These are phyloP conservation scores for Claviceps sp. DNA, from an alignment of 2,329 filamentous ascomycete species.

Conservation along the genomic window DNA sequence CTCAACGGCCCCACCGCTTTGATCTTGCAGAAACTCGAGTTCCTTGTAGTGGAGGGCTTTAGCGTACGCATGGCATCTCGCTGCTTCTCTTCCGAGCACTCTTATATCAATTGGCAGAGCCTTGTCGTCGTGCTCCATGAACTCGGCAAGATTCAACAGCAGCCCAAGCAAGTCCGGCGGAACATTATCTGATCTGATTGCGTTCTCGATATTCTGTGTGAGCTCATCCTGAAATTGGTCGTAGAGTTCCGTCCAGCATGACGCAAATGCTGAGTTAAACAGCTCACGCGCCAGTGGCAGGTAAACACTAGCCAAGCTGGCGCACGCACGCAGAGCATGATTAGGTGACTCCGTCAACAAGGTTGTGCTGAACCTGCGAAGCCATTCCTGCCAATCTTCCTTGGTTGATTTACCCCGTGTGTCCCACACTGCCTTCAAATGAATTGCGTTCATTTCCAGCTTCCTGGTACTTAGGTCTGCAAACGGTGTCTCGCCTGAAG, in stretches of 20 bases:
- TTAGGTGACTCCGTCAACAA: conserved; percentile 91
- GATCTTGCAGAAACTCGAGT: conserved; percentile 93
- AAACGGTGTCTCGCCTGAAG: conserved; percentile 66
- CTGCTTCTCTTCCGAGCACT: conserved; percentile 85
- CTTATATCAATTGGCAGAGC: conserved; percentile 94
- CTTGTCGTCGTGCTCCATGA: conserved; percentile 99
- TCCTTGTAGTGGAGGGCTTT: conserved; percentile 99
- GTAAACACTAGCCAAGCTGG: conserved; percentile 80
- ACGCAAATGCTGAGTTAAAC: conserved; percentile 98
- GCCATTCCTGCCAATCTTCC: conserved; percentile 99
- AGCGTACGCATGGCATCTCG: conserved; percentile 92
- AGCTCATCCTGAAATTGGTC: conserved; percentile 95
- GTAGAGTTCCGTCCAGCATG: conserved; percentile 96
- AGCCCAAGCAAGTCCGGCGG: conserved; percentile 91
- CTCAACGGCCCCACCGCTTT: conserved; percentile 89
- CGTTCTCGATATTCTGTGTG: conserved; percentile 88
- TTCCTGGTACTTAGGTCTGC: conserved; percentile 85
- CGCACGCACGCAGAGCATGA: conserved; percentile 85
- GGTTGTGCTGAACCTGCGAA: conserved; percentile 90
- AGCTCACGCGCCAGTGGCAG: conserved; percentile 81
- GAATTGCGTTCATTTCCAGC: conserved; percentile 91
- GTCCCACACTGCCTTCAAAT: conserved; percentile 94
- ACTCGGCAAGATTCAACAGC: conserved; percentile 89
- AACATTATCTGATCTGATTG: conserved; percentile 88
- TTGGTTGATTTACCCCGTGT: conserved; percentile 92